These are phyloP conservation scores for Mycosphaerella sp. DNA, from an alignment of 2,329 filamentous ascomycete species.

Conservation along the genomic window DNA sequence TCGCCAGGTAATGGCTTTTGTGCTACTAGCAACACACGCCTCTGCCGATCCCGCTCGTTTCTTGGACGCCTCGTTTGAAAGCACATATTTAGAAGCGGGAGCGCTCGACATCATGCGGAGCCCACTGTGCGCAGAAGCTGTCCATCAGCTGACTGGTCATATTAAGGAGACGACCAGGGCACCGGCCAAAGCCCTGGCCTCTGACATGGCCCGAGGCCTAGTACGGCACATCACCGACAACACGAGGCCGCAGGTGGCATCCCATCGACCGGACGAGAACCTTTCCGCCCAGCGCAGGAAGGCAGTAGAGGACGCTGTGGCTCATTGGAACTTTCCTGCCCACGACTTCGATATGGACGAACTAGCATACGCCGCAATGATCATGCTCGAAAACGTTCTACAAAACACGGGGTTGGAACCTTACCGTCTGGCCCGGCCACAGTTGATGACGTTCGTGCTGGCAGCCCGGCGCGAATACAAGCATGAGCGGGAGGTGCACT, in stretches of 20 bases:
- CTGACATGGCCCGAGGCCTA: conserved; percentile 30
- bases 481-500: conserved; percentile 47
- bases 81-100: conserved; percentile 70
- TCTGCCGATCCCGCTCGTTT: conserved; percentile 6
- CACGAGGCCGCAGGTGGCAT: conserved; percentile 19
- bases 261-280: conserved; percentile 52
- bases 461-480: conserved; percentile 94
- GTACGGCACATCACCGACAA: conserved; percentile 26
- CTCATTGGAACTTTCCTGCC: conserved; percentile 80
- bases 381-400: conserved; percentile 87
- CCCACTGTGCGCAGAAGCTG: conserved; percentile 60
- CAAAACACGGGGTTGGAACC: conserved; percentile 70
- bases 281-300: conserved; percentile 55
- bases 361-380: conserved; percentile 72
- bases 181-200: conserved; percentile 25
- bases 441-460: conserved; percentile 77
- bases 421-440: conserved; percentile 42
- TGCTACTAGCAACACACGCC: conserved; percentile 16
- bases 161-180: conserved; percentile 28
- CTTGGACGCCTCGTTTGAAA: conserved; percentile 17
- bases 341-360: conserved; percentile 89
- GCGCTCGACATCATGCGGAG: conserved; percentile 79
- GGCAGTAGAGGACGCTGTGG: conserved; percentile 61
- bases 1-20: conserved; percentile 29
- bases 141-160: conserved; percentile 29